These are phyloP conservation scores for Quercus lobata DNA, from an alignment of 331 rosid genomes.

Conservation along the genomic window DNA sequence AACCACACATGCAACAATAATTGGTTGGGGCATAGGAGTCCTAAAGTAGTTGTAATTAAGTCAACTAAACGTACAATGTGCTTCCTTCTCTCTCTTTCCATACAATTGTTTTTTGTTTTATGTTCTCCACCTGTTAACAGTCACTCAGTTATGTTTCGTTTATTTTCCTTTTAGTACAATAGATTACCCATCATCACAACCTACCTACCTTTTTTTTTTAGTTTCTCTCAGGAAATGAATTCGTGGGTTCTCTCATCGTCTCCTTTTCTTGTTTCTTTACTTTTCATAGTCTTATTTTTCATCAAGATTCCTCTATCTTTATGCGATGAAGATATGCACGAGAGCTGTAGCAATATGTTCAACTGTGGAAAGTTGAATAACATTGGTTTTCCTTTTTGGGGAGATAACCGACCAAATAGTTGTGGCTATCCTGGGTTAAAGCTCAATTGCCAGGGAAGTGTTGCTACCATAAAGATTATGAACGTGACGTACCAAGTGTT, in stretches of 20 bases:
- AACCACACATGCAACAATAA: too few species aligned
- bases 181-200: neutral
- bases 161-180: too few species aligned
- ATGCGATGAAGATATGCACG: conserved; percentile 3
- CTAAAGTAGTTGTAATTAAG: too few species aligned
- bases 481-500: conserved; percentile 32
- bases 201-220: too few species aligned
- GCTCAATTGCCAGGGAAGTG: conserved; percentile 24
- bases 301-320: conserved; percentile 16
- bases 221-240: conserved; percentile 13
- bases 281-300: too few species aligned
- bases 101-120: too few species aligned
- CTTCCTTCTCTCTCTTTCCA: too few species aligned
- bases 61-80: too few species aligned
- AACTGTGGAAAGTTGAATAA: conserved; percentile 33
- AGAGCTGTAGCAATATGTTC: conserved; percentile 15
- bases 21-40: too few species aligned
- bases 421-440: conserved; percentile 60
- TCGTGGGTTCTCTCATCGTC: conserved; percentile 2
- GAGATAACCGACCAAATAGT: conserved; percentile 19
- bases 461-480: conserved; percentile 23
- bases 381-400: conserved; percentile 61
- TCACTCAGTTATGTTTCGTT: too few species aligned
- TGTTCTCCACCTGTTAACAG: too few species aligned
- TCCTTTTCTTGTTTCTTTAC: neutral